These are phyloP conservation scores for Mucor piriformis DNA, from an alignment of 371 early-diverging fungal genomes.

Conservation along the genomic window DNA sequence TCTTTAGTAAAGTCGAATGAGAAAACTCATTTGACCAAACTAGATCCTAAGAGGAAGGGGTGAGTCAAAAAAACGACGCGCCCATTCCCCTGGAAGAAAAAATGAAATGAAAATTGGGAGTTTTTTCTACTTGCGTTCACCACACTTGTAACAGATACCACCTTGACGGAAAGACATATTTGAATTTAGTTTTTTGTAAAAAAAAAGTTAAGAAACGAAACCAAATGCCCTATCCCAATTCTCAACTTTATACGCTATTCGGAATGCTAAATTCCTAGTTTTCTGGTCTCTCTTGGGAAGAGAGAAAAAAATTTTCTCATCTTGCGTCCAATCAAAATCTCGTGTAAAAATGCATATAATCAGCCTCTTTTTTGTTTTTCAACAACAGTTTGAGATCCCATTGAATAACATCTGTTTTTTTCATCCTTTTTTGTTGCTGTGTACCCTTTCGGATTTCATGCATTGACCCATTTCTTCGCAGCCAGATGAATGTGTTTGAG, in stretches of 20 bases:
- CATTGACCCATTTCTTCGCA: too few relatives aligned
- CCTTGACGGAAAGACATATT: slow-evolving; percentile 47
- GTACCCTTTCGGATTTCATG: too few relatives aligned
- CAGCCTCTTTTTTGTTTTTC: too few relatives aligned
- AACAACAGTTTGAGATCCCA: too few relatives aligned
- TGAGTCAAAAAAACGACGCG: not conserved
- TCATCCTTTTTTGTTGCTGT: too few relatives aligned
- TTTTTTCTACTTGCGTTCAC: slow-evolving; percentile 54
- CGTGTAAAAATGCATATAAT: not conserved
- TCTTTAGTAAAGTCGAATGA: not conserved
- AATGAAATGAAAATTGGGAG: slow-evolving; percentile 15
- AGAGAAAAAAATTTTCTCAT: too few relatives aligned
- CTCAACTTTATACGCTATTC: not conserved
- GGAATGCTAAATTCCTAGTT: not conserved
- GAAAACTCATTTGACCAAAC: not conserved
- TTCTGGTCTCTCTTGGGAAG: too few relatives aligned
- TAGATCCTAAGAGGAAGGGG: not conserved
- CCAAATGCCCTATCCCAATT: not conserved
- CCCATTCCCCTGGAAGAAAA: not conserved
- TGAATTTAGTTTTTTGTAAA: not conserved
- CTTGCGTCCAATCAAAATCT: not conserved
- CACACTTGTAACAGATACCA: slow-evolving; percentile 52
- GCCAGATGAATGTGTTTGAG: too few relatives aligned
- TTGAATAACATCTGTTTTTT: too few relatives aligned
- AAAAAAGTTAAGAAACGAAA: slow-evolving; percentile 7